Percentiles rank a stretch among this genome's conserved stretches.
Evolutionary conservation across 805 yeast genomes (phyloP).

Genomic region (Teunomyces panamensis): DNA sequence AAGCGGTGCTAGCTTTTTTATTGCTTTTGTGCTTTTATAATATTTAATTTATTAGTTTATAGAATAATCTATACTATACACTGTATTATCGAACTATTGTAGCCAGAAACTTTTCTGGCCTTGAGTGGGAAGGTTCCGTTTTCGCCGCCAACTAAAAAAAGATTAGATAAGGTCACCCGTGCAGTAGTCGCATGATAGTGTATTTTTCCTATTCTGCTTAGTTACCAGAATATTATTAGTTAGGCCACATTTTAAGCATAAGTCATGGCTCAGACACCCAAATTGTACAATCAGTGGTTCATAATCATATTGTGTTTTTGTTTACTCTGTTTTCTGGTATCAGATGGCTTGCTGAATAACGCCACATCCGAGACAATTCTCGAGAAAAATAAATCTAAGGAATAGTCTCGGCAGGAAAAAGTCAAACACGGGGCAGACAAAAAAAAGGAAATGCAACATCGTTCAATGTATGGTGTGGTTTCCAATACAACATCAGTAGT

Average conservation of each 20-base stretch:
- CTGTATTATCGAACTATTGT: neutral
- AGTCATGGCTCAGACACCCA: too few relatives aligned
- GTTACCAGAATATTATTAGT: neutral
- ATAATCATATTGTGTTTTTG: too few relatives aligned
- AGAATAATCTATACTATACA: conserved; percentile 1
- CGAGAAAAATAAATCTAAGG: too few relatives aligned
- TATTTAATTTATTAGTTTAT: conserved; percentile 3
- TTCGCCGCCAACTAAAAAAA: neutral
- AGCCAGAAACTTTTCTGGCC: neutral
- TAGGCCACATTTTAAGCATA: neutral
- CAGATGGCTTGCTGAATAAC: too few relatives aligned
- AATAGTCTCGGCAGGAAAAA: too few relatives aligned
- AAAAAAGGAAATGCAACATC: too few relatives aligned
- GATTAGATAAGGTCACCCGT: neutral
- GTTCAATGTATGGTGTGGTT: too few relatives aligned
- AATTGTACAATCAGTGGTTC: too few relatives aligned
- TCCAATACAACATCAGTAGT: too few relatives aligned
- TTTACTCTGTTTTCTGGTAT: too few relatives aligned
- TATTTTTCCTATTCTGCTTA: neutral
- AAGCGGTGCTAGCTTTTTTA: neutral
- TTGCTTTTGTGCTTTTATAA: neutral
- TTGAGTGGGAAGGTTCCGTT: neutral
- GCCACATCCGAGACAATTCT: too few relatives aligned
- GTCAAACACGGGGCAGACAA: too few relatives aligned
- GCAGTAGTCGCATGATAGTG: neutral